These are phyloP conservation scores for Boletus speciosus DNA, from an alignment of 768 basidiomycete species.

Conservation along the genomic window DNA sequence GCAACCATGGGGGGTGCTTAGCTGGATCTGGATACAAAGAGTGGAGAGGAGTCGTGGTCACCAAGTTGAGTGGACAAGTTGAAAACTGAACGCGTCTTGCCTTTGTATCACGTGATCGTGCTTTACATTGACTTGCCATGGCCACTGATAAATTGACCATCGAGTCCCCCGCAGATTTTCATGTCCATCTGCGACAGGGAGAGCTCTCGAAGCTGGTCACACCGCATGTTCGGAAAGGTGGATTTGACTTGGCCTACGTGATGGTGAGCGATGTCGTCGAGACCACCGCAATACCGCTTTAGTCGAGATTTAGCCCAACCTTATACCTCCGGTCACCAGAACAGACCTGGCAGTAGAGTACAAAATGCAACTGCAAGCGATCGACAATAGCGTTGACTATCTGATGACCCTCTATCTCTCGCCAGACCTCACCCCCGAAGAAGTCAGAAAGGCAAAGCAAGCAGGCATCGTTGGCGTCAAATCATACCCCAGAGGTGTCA, in stretches of 20 bases:
- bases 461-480: slow-evolving; percentile 90
- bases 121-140: slow-evolving; percentile 25
- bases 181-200: slow-evolving; percentile 95
- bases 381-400: slow-evolving; percentile 79
- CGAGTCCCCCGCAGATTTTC: slow-evolving; percentile 81
- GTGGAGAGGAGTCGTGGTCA: background rate
- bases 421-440: slow-evolving; percentile 83
- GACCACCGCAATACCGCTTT: slow-evolving; percentile 8
- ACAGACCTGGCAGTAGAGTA: slow-evolving; percentile 81
- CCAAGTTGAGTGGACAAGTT: slow-evolving; percentile 14
- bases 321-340: slow-evolving; percentile 81
- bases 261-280: slow-evolving; percentile 60
- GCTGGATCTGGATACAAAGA: slow-evolving; percentile 2
- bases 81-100: slow-evolving; percentile 30
- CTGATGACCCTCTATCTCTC: slow-evolving; percentile 97
- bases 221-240: slow-evolving; percentile 86
- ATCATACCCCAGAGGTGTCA: slow-evolving; percentile 95
- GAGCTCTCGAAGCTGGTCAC: slow-evolving; percentile 76
- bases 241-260: slow-evolving; percentile 89
- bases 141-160: slow-evolving; percentile 19
- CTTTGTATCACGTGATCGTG: slow-evolving; percentile 29
- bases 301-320: slow-evolving; percentile 68
- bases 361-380: slow-evolving; percentile 64
- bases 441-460: slow-evolving; percentile 81
- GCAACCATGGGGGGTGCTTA: slow-evolving; percentile 55